Evolutionary conservation across 1,139 yeast species (phyloP), one percentile per base, ranked within the genome.

Genomic region (Suhomyces kunorum): DNA sequence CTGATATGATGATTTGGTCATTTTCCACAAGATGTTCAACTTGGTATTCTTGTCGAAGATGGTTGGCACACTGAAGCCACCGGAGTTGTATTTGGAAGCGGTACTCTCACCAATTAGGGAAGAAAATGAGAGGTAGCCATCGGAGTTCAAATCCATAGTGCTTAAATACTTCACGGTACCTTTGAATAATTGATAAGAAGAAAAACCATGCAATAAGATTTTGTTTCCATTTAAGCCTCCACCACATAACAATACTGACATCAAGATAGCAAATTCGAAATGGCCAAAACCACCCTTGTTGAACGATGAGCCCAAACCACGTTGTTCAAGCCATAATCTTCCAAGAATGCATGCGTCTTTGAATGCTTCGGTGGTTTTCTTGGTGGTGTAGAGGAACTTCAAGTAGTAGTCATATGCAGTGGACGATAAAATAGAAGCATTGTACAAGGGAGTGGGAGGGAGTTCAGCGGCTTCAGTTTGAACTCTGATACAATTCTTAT

Each of bases 131-230:
- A 85, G 65, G 53, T 83, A 81, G 0, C 92, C 92, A 13, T 68
- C 63, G 17, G 71, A 61, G 36, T 71, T 63, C 40, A 90, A 64
- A 55, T 87, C 92, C 70, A 82, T 81, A 3, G 87, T 78, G 1
- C 97, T 94, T 45, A 92, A 60, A 54, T 84, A 90, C 53, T 82
- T 81, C 38, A 92, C 73, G 2, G 88, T 80, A 56, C 95, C 96
- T 60, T 87, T 89, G 68, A 92, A 92, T 42, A 92, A 67, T 64
- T 92, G 98, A 59, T 89, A 92, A 20, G 95, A 84, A 4, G 96
- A 87, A 59, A 86, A 90, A 1, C 98, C 98, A 51, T 83, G 83
- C 33, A 89, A 63, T 43, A 92, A 69, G 23, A 88, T 82, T 54
- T 81, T 83, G 54, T 83, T 83, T 15, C 94, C 90, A 49, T 74